These are phyloP conservation scores for Viola odorata DNA, from an alignment of 345 rosid species.

Conservation along the genomic window DNA sequence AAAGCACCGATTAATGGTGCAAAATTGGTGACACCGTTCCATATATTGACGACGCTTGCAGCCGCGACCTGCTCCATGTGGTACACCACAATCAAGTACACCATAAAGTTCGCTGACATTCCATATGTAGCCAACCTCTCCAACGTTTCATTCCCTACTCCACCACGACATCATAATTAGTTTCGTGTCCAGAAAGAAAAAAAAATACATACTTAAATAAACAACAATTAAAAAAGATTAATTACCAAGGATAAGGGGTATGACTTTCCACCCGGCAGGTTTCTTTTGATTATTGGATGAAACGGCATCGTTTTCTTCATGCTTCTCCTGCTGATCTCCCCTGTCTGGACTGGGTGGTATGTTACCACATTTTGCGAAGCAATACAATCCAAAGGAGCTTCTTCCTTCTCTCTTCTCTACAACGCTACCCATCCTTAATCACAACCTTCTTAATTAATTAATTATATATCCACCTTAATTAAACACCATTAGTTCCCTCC, in stretches of 20 bases:
- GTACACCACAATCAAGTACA: conserved; percentile 25
- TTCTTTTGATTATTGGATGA: conserved; percentile 21
- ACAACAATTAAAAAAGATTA: background rate
- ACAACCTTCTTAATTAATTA: background rate
- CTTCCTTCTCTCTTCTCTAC: background rate
- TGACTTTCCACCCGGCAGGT: conserved; percentile 81
- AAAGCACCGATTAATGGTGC: conserved; percentile 33
- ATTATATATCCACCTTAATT: too few relatives aligned
- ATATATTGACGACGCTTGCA: conserved; percentile 23
- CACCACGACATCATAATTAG: background rate
- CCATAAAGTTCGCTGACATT: conserved; percentile 31
- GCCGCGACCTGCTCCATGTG: conserved; percentile 37
- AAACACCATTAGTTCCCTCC: too few relatives aligned
- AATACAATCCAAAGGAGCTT: conserved; percentile 13
- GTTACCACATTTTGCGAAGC: conserved; percentile 17
- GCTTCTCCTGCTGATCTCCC: conserved; percentile 6
- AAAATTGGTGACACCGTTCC: conserved; percentile 39
- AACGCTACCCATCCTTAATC: background rate
- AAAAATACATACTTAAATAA: too few relatives aligned
- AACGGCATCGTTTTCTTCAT: background rate
- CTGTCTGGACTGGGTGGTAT: conserved; percentile 12
- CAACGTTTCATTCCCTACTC: conserved; percentile 45
- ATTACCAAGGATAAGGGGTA: conserved; percentile 68
- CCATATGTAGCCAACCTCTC: conserved; percentile 46
- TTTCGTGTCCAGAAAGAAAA: background rate